Evolutionary conservation across 2,329 filamentous ascomycete species (phyloP).

Genomic region (Fusarium scirpi): DNA sequence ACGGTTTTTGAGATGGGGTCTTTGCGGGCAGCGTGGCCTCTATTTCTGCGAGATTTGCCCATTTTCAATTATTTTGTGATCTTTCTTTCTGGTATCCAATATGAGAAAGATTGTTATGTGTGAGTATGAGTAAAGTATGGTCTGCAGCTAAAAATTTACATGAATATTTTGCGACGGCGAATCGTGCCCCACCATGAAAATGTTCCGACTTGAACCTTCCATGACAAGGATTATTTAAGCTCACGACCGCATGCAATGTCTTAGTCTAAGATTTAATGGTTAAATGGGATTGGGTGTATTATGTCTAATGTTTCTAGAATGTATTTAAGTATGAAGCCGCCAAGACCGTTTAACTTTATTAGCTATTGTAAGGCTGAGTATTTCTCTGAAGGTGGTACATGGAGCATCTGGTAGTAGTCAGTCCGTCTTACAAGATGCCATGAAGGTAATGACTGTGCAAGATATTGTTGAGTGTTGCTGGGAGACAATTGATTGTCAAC

Average conservation of each 20-base stretch:
- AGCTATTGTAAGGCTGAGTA: background rate
- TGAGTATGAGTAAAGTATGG: background rate
- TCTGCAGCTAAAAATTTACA: slow-evolving; percentile 37
- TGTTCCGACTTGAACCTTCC: slow-evolving; percentile 15
- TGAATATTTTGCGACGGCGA: slow-evolving; percentile 33
- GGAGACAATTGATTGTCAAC: background rate
- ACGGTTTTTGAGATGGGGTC: slow-evolving; percentile 68
- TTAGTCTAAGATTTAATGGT: background rate
- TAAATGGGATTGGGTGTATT: background rate
- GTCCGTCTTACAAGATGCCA: too few species aligned
- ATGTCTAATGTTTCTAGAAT: background rate
- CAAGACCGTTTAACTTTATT: background rate
- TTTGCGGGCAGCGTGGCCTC: slow-evolving; percentile 61
- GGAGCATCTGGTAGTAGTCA: too few species aligned
- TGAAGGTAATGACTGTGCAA: too few species aligned
- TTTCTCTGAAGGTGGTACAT: background rate
- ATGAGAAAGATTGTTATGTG: background rate
- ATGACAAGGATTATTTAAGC: slow-evolving; percentile 22
- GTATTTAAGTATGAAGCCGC: background rate
- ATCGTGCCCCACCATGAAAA: slow-evolving; percentile 41
- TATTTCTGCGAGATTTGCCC: slow-evolving; percentile 70
- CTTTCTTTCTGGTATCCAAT: background rate
- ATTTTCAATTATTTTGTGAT: slow-evolving; percentile 53
- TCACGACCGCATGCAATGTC: background rate
- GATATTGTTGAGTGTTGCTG: background rate